Conservation (phyloP, 257 asterid genomes). For the Petunia secreta region DNA sequence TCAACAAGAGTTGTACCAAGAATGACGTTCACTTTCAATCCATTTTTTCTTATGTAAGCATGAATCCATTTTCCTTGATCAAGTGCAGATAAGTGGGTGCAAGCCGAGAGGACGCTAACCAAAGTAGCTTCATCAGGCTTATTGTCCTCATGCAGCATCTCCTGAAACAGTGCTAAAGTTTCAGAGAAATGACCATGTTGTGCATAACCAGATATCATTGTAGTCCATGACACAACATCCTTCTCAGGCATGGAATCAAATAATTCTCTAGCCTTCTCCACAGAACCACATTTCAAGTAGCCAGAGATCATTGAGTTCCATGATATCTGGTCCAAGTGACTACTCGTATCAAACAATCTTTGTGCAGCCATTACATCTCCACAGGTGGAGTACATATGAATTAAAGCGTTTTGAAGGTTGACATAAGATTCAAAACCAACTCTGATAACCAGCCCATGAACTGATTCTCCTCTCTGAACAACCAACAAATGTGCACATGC, state of each 20-base stretch:
- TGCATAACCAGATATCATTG: conserved; percentile 80
- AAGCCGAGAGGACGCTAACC: conserved; percentile 81
- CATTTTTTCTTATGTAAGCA: conserved; percentile 67
- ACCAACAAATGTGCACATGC: conserved; percentile 59
- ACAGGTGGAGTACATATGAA: conserved; percentile 75
- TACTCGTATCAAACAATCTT: conserved; percentile 53
- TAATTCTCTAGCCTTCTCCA: conserved; percentile 63
- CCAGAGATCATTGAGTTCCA: conserved; percentile 89
- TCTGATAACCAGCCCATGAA: conserved; percentile 59
- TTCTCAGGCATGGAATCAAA: conserved; percentile 76
- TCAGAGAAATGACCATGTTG: conserved; percentile 52
- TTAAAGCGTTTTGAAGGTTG: conserved; percentile 75
- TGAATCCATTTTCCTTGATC: conserved; percentile 88
- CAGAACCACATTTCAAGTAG: conserved; percentile 59
- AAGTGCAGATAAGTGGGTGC: conserved; percentile 73
- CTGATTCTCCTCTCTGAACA: conserved; percentile 47
- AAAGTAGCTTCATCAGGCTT: conserved; percentile 81
- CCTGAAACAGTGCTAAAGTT: conserved; percentile 62
- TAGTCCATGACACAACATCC: conserved; percentile 79
- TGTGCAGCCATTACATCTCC: conserved; percentile 62
- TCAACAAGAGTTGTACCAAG: conserved; percentile 82
- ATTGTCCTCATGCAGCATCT: conserved; percentile 61
- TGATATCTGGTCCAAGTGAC: conserved; percentile 67
- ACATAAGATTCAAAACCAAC: conserved; percentile 68
- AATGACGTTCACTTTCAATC: conserved; percentile 53